Base-by-base conservation (phyloP, 2,329 filamentous ascomycete genomes). In the Lasiodiplodia sp. region DNA sequence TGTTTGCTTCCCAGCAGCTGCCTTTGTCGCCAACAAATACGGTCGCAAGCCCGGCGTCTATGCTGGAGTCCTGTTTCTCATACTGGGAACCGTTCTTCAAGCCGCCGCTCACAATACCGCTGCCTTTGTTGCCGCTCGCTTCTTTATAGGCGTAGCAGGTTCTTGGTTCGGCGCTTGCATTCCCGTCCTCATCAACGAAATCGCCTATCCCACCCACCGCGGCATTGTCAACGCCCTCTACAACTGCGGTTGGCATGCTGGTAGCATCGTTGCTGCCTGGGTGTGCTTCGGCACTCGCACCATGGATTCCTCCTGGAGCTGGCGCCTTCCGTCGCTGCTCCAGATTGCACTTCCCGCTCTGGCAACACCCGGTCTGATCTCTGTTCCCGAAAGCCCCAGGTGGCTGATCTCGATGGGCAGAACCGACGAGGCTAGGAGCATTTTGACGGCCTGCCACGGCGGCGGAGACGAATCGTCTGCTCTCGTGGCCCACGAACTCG, bases 141-240 rank as follows among this genome's bases (percentile, higher is more conserved):
- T 89, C 72, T 78, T 90, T 63, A 85, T 90, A 40, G 90, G 90
- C 73, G 90, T 90, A 57, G 90, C 90, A 79, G 87, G 86, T 56
- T 79, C 91, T 60, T 83, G 88, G 0, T 88, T 91, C 73, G 87
- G 90, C 80, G 85, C 86, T 4, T 89, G 88, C 11, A 76, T 76
- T 2, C 79, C 80, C 2, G 70, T 81, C 1, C 72, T 84, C 12
- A 78, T 85, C 71, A 83, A 79, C 28, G 83, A 85, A 69, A 77
- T 84, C 28, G 80, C 81, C 7, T 81, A 84, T 53, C 81, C 81
- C 1, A 75, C 74, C 0, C 79, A 83, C 53, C 77, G 81, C 16
- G 75, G 75, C 23, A 74, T 79, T 2, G 68, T 75, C 6, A 81
- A 73, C 47, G 74, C 76, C 0, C 66, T 80, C 0, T 82, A 77